Evolutionary conservation across 108 stramenopile genomes (phyloP).

Genomic region (Pseudonitzschia multiseries): DNA sequence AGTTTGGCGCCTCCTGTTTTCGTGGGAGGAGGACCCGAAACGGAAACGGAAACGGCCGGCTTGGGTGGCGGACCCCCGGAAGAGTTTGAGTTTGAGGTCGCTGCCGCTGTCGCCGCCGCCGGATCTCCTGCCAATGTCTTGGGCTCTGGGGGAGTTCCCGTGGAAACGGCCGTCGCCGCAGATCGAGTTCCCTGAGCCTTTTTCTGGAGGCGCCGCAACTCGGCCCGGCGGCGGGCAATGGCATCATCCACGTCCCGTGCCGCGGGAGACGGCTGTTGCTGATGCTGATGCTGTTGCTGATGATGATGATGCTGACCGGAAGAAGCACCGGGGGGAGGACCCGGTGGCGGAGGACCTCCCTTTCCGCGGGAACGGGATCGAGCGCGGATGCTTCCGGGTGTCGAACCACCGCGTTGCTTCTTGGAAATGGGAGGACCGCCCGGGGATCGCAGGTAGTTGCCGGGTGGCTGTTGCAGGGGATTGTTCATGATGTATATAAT

Average conservation of each 20-base stretch:
- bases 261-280: background rate
- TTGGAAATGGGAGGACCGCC: slow-evolving; percentile 23
- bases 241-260: slow-evolving; percentile 32
- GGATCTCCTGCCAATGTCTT: too few relatives aligned
- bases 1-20: too few relatives aligned
- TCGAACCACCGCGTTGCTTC: slow-evolving; percentile 41
- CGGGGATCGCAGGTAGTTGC: slow-evolving; percentile 19
- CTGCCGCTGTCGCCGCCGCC: too few relatives aligned
- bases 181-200: slow-evolving; percentile 3
- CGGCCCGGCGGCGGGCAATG: slow-evolving; percentile 62
- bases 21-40: too few relatives aligned
- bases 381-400: slow-evolving; percentile 19
- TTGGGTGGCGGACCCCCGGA: too few relatives aligned
- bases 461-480: background rate
- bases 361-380: background rate
- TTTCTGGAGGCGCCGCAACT: slow-evolving; percentile 53
- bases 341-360: background rate
- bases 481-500: slow-evolving; percentile 2
- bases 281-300: background rate
- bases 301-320: too few relatives aligned
- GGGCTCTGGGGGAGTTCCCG: background rate
- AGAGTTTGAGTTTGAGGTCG: too few relatives aligned
- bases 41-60: too few relatives aligned
- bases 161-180: background rate
- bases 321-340: background rate